Base-by-base conservation (phyloP, 2,329 filamentous ascomycete genomes). In the Penicillium sp. region DNA sequence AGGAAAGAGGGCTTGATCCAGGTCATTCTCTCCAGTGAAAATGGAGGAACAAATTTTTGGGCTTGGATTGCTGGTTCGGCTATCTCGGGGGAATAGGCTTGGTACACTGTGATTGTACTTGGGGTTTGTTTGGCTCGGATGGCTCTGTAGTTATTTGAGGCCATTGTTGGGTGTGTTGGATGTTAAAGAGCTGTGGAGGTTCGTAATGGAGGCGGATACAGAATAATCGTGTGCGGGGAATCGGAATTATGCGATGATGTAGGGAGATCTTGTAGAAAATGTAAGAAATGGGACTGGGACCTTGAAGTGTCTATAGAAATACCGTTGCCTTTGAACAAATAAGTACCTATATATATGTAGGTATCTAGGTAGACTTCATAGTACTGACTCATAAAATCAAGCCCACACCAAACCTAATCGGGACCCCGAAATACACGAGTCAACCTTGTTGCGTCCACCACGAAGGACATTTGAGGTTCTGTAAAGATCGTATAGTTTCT, bases 1-100 rank as follows among this genome's bases (percentile, higher is more conserved):
- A 76, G 74, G 79, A 84, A 87, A 57, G 79, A 82, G 0, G 84
- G 84, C 65, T 87, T 87, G 62, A 87, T 81, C 85, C 85, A 87
- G 4, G 84, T 87, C 84, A 86, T 87, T 50, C 84, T 79, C 1
- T 70, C 70, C n/a, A 74, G 73, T 15, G 71, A 75, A 72, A 86
- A 87, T 7, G 76, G 71, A 2, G 81, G 75, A 47, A 79, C 71
- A 40, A 87, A 79, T 9, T 73, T 79, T 63, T 86, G 83, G 2
- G 72, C 54, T 3, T 70, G 51, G 7, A 87, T 75, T 5, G 84
- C 84, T 4, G 81, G 74, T 15, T 71, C 60, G 16, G 84, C 84
- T 65, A 87, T 87, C 41, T 72, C 63, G 21, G 70, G 39, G 27
- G 77, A 78, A 71, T 87, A 87, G 23, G 84, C 85, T 71, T 87